Evolutionary conservation across 2,329 filamentous ascomycete genomes (phyloP).

Genomic region (Phialophora expanda): DNA sequence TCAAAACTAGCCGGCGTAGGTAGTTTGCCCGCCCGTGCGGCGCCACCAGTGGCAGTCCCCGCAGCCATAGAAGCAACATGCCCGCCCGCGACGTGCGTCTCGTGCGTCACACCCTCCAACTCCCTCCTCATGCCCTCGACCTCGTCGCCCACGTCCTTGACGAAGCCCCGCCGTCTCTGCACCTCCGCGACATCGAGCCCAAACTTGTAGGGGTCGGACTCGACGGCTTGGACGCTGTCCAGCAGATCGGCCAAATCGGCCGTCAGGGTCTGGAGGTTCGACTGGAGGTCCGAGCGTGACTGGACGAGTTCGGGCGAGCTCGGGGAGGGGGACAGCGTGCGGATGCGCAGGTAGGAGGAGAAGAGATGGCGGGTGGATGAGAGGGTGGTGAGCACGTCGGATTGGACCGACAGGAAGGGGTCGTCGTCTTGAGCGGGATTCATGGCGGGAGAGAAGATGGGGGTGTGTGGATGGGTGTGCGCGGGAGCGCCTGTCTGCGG

Average conservation of each 20-base stretch:
- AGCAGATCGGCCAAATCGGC: conserved; percentile 89
- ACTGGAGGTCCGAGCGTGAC: conserved; percentile 75
- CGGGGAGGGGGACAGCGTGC: conserved; percentile 74
- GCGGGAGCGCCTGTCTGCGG: neutral
- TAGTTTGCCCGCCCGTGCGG: conserved; percentile 38
- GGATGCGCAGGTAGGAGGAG: conserved; percentile 93
- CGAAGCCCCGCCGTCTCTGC: conserved; percentile 75
- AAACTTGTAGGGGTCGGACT: conserved; percentile 84
- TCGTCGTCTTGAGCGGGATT: conserved; percentile 42
- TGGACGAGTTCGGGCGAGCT: conserved; percentile 72
- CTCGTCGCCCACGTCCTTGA: conserved; percentile 87
- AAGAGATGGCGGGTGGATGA: conserved; percentile 83
- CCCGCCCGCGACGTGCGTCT: conserved; percentile 42
- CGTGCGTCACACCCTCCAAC: conserved; percentile 62
- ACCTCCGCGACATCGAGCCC: conserved; percentile 85
- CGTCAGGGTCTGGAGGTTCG: conserved; percentile 74
- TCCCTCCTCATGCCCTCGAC: conserved; percentile 88
- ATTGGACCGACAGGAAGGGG: conserved; percentile 57
- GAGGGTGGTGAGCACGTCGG: conserved; percentile 83
- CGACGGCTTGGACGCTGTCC: conserved; percentile 83
- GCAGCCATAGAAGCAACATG: conserved; percentile 1
- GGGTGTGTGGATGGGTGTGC: neutral
- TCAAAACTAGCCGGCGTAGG: conserved; percentile 37
- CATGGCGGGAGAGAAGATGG: conserved; percentile 16
- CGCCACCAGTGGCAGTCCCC: conserved; percentile 44